These are phyloP conservation scores for Suillus variegatus DNA, from an alignment of 768 basidiomycete species.

Conservation along the genomic window DNA sequence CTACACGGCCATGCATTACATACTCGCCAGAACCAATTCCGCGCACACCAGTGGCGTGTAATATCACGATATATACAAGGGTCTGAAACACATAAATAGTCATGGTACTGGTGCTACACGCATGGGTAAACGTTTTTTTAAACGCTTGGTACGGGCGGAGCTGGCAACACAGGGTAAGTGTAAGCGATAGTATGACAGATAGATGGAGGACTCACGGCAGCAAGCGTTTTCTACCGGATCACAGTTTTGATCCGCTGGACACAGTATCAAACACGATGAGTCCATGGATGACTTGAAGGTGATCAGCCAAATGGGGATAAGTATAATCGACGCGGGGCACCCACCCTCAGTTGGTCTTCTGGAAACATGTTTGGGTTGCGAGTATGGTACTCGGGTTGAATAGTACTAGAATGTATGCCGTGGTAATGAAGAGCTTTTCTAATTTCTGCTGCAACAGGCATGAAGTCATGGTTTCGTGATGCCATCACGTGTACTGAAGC, in stretches of 20 bases:
- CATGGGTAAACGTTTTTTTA: conserved; percentile 38
- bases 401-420: conserved; percentile 93
- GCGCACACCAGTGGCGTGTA: background rate
- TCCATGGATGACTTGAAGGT: conserved; percentile 45
- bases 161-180: conserved; percentile 27
- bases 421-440: conserved; percentile 83
- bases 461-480: conserved; percentile 82
- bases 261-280: conserved; percentile 69
- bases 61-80: background rate
- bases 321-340: conserved; percentile 13
- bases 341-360: conserved; percentile 53
- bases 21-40: background rate
- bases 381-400: conserved; percentile 83
- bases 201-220: conserved; percentile 62
- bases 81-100: conserved; percentile 4
- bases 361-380: conserved; percentile 33
- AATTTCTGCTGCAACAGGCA: conserved; percentile 85
- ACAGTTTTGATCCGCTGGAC: conserved; percentile 69
- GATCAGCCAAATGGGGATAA: conserved; percentile 10
- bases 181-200: background rate
- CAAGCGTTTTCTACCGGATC: conserved; percentile 71
- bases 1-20: background rate
- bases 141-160: conserved; percentile 49
- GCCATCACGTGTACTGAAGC: conserved; percentile 95
- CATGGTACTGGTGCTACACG: conserved; percentile 22